Percentiles rank a stretch among this genome's conserved stretches.
Conservation (phyloP, 139 green algal species). For the Chlamydomonas incerta region DNA sequence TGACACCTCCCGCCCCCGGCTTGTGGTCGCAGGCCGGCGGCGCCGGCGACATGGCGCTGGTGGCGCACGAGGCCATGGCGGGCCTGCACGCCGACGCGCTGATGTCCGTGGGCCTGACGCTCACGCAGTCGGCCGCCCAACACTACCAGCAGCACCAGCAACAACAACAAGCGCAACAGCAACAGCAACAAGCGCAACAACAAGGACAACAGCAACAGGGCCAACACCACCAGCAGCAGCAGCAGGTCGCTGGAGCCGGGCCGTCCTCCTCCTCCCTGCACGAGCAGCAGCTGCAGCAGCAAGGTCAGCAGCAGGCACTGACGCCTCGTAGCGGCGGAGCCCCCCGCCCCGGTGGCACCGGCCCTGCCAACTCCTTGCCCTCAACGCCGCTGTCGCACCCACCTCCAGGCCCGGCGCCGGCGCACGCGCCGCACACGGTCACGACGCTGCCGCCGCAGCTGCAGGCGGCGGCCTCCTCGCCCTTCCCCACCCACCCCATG, state of each 20-base stretch:
- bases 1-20: too few relatives aligned
- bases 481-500: not conserved
- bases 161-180: too few relatives aligned
- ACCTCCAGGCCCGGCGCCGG: too few relatives aligned
- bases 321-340: not conserved
- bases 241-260: not conserved
- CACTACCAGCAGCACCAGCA: constrained; percentile 10
- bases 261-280: not conserved
- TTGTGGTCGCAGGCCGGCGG: not conserved
- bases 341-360: too few relatives aligned
- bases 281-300: not conserved
- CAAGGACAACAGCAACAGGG: not conserved
- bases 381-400: too few relatives aligned
- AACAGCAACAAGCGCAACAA: too few relatives aligned
- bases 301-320: not conserved
- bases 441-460: not conserved
- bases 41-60: too few relatives aligned
- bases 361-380: too few relatives aligned
- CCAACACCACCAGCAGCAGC: not conserved
- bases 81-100: constrained; percentile 7
- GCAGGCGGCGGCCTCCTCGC: not conserved
- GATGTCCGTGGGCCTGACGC: not conserved
- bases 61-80: constrained; percentile 18
- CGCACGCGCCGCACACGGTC: not conserved
- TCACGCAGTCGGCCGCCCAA: too few relatives aligned